Base-by-base conservation (phyloP, 129 eudicot species). In the Escallonia rubra region DNA sequence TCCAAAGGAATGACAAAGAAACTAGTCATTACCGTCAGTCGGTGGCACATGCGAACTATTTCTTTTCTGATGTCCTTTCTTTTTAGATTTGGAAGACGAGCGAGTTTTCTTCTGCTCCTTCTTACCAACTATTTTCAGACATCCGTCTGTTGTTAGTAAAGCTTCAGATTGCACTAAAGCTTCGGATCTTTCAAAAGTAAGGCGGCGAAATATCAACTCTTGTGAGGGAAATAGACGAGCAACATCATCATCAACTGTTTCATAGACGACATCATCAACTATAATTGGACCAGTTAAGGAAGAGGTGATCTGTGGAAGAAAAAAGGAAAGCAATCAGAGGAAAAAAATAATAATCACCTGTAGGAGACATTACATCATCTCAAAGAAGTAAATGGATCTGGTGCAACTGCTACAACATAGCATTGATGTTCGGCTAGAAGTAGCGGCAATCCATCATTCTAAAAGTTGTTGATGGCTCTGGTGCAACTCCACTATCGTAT, bases 91-190 rank as follows among this genome's bases (percentile, higher is more conserved):
- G 41, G 83, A 75, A 63, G 79, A 65, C 47, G 82, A 72, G 54
- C 46, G 77, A 15, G 78, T 14, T 51, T 78, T 86, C 43, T 77
- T 75, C 40, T 71, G 67, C 75, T 74, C 86, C 46, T 60, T 66
- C 47, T 72, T 90, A 68, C 14, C 63, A 66, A 23, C 64, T 68
- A 10, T 11, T 55, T 54, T 68, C 48, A 59, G 56, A 66, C 79
- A 59, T 56, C 59, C 70, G 74, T 79, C 87, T 63, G 66, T 71
- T 63, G 75, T 74, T 47, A 93, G 75, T 73, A 92, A 79, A 70
- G 86, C 98, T 81, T 93, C 96, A 43, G 98, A 93, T 68, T 93
- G 98, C 76, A 89, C 91, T 85, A 89, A 81, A 47, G 80, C 70
- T 82, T 84, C 91, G 9, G 84, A 75, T 81, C 98, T 89, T 76